A percentile compares a stretch with the other conserved stretches of the same genome.
Evolutionary conservation across 495 filamentous ascomycete species (phyloP).

Genomic region (Penicillium herquei): DNA sequence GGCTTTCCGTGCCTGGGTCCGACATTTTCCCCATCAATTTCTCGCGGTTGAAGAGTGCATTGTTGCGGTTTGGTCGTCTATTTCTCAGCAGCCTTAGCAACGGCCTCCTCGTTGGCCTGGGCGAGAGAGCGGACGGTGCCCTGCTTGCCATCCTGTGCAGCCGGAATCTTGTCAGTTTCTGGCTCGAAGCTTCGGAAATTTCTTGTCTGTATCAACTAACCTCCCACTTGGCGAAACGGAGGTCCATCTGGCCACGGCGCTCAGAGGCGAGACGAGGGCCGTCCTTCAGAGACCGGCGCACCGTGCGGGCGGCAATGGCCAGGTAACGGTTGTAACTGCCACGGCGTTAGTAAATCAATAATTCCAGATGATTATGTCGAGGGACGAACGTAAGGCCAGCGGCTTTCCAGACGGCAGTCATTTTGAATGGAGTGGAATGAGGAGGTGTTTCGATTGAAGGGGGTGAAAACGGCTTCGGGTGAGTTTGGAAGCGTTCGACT

Average conservation of each 20-base stretch:
- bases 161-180: constrained; percentile 22
- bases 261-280: constrained; percentile 81
- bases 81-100: constrained; percentile 46
- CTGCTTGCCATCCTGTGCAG: constrained; percentile 92
- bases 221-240: constrained; percentile 95
- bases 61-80: constrained; percentile 23
- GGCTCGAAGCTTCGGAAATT: neutral
- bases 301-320: constrained; percentile 53
- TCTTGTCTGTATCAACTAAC: constrained; percentile 46
- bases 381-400: constrained; percentile 81
- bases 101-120: constrained; percentile 65
- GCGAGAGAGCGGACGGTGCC: constrained; percentile 76
- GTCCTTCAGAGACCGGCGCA: constrained; percentile 91
- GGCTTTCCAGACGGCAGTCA: constrained; percentile 98
- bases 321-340: constrained; percentile 55
- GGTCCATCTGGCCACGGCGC: constrained; percentile 83
- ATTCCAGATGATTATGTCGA: constrained; percentile 1
- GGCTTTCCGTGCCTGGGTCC: constrained; percentile 14
- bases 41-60: neutral
- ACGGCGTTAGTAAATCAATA: constrained; percentile 29
- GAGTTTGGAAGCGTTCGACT: constrained; percentile 38
- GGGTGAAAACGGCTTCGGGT: constrained; percentile 32
- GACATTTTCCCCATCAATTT: constrained; percentile 1
- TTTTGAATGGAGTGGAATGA: constrained; percentile 58
- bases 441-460: constrained; percentile 28